Conservation (phyloP, 345 rosid species). For the Hibiscus mutabilis region DNA sequence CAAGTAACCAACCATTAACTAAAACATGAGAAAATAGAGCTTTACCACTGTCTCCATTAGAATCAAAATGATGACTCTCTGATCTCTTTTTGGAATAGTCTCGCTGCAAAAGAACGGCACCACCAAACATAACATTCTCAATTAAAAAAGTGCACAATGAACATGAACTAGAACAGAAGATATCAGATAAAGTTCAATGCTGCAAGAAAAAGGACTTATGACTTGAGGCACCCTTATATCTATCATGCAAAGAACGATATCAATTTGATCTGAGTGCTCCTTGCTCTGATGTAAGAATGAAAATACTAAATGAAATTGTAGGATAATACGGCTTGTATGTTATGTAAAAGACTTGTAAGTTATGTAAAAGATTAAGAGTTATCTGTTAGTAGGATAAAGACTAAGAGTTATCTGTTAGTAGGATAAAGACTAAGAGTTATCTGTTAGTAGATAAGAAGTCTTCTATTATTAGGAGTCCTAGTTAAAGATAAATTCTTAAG, state of each 20-base stretch:
- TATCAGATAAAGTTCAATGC: constrained; percentile 1
- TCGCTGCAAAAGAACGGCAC: constrained; percentile 38
- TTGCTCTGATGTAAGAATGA: background rate
- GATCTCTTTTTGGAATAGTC: constrained; percentile 66
- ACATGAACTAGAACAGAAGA: background rate
- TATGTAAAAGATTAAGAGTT: too few species aligned
- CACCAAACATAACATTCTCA: background rate
- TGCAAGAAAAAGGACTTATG: background rate
- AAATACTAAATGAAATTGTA: background rate
- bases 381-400: too few species aligned
- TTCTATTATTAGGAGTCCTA: too few species aligned
- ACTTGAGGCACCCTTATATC: background rate
- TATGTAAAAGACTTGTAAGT: too few species aligned
- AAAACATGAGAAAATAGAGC: constrained; percentile 13
- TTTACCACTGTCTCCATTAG: constrained; percentile 64
- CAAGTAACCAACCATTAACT: constrained; percentile 14
- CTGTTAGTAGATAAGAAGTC: too few species aligned
- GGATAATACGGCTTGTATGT: too few species aligned
- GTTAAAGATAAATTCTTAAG: too few species aligned
- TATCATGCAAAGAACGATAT: background rate
- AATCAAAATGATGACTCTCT: constrained; percentile 65
- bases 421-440: too few species aligned
- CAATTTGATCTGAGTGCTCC: background rate
- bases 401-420: too few species aligned
- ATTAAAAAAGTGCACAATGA: background rate